Base-by-base conservation (phyloP, 2,329 filamentous ascomycete genomes). In the Colletotrichum somersetense region DNA sequence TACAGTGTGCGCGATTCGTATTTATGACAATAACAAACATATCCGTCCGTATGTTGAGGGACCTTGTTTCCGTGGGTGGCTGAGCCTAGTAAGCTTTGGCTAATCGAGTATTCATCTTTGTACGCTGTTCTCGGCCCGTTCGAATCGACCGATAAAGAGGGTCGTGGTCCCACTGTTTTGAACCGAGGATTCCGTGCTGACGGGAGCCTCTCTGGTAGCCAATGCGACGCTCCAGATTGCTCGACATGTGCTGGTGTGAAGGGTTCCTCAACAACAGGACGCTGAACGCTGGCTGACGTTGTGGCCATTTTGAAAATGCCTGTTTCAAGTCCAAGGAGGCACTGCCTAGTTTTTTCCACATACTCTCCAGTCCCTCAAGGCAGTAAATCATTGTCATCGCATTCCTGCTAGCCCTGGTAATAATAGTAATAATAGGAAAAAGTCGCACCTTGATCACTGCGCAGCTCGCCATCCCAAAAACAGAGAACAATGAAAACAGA, bases 371-470 rank as follows among this genome's bases (percentile, higher is more conserved):
- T 5, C 38, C 14, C 38, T 20, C n/a, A n/a, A 55, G 33, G 59
- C 44, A 53, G 58, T 55, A 69, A 68, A 63, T 44, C 69, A 68
- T 59, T 63, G 58, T 38, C 62, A 48, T 68, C 53, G 58, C 58
- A 59, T 72, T 68, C 65, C 58, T 72, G 58, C 35, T 68, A 70
- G 65, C 44, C 69, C 69, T 63, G 26, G 26, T 58, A 26, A 61
- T 40, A 66, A 62, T 61, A 40, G 40, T 56, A 56, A 46, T 46
- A 20, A 44, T 44, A 42, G 18, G 4, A n/a, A 56, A 71, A 67
- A 62, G 59, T 68, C 57, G 65, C 69, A 72, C 58, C 12, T 69
- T 58, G 52, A 33, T 55, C 62, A 70, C 67, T 63, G 53, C 63
- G 52, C 59, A 69, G 33, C 70, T 72, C 66, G 59, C 55, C 66